Evolutionary conservation across 257 asterid species (phyloP), one percentile per base, ranked within the genome.

Genomic region (Petrea volubilis): DNA sequence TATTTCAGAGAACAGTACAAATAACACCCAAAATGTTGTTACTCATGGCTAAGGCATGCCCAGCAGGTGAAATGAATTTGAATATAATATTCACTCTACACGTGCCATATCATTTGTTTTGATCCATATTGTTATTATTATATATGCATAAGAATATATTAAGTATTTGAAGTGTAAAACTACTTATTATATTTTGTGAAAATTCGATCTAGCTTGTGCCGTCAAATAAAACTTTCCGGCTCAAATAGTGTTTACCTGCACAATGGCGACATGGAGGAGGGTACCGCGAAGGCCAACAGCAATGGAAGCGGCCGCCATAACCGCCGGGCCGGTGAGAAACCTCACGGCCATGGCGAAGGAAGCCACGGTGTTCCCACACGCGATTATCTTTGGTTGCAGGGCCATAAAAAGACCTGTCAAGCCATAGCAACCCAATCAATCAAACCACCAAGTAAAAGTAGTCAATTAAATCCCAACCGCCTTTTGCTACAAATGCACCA

Each of bases 301-400:
- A 46, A 94, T 84, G 75, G 99, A 85, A 23, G 99, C 95, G 0
- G 91, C 99, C 2, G 99, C 98, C 99, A 94, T 94, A 15, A 94
- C 99, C 7, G 98, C 97, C 0, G 99, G 97, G 63, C 99, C 99
- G 0, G 96, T 94, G 28, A 94, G 85, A 73, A 91, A 94, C 82
- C 99, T 80, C 43, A 94, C 97, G 0, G 96, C 99, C 99, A 94
- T 94, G 62, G 99, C 92, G 53, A 91, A 91, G 44, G 87, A 6
- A 44, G 98, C 99, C 82, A 89, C 95, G 28, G 96, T 74, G 55
- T 93, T 93, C 29, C 98, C 98, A 73, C 98, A 93, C 8, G 98
- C 96, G 5, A 93, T 93, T 31, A 93, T 77, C 82, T 89, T 91
- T 5, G 98, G 98, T 74, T 93, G 98, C 27, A 94, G 95, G 40